A percentile compares a stretch with the other conserved stretches of the same genome.
These are phyloP conservation scores for Geotrichum armillariae DNA, from an alignment of 1,139 yeast genomes.

Conservation along the genomic window DNA sequence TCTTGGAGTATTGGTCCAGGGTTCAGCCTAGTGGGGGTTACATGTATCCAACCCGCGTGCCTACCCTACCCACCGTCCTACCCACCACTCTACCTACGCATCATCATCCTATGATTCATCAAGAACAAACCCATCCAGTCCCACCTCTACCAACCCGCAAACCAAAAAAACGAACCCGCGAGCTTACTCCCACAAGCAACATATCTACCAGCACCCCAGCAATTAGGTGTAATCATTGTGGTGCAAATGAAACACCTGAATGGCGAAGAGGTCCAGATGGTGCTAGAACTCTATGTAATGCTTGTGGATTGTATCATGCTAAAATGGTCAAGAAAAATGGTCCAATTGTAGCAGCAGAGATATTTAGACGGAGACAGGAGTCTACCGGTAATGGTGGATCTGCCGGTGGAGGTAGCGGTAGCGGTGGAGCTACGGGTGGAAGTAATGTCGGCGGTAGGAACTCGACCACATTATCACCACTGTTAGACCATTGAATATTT, in stretches of 20 bases:
- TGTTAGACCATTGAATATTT: no score
- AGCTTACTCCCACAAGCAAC: no score
- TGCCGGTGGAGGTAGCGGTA: no score
- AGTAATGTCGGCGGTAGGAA: no score
- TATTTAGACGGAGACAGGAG: constrained; percentile 14
- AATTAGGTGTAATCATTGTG: constrained; percentile 61
- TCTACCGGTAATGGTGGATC: no score
- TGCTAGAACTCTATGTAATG: constrained; percentile 80
- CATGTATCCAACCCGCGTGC: constrained; percentile 1
- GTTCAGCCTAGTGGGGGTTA: neutral
- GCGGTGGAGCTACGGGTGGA: no score
- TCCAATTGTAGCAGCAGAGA: constrained; percentile 57
- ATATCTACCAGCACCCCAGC: constrained; percentile 22
- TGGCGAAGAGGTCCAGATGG: constrained; percentile 93
- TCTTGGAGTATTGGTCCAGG: constrained; percentile 15
- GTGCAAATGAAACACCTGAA: constrained; percentile 83
- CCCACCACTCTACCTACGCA: neutral
- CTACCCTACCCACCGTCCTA: constrained; percentile 1
- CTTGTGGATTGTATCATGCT: constrained; percentile 84
- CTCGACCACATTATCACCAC: no score
- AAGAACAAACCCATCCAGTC: constrained; percentile 1
- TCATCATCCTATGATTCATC: constrained; percentile 2
- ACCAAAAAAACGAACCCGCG: constrained; percentile 15
- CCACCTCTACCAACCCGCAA: neutral
- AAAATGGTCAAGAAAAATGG: constrained; percentile 69